Percentiles rank a stretch among this genome's conserved stretches.
These are phyloP conservation scores for Vaccinium vitisidaea DNA, from an alignment of 148 eudicot species.

Conservation along the genomic window DNA sequence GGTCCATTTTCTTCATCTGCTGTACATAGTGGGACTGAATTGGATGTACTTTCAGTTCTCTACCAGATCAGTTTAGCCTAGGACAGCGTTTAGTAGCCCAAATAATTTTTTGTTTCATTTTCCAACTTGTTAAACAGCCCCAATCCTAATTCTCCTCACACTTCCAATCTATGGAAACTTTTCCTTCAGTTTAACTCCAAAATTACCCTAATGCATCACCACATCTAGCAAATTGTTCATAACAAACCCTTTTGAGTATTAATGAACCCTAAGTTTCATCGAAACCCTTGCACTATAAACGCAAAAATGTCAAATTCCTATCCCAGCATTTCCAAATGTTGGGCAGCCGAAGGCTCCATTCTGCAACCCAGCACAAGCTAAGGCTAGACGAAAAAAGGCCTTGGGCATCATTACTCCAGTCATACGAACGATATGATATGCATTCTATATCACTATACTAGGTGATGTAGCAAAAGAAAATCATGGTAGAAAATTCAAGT, in stretches of 20 bases:
- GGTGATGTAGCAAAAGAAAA: neutral
- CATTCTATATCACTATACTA: no score
- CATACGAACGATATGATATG: neutral
- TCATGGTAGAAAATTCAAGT: neutral
- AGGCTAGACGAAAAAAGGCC: neutral
- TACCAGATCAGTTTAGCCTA: no score
- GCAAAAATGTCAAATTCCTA: neutral
- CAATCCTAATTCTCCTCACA: neutral
- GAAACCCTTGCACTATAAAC: neutral
- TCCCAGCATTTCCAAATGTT: neutral
- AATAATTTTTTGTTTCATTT: neutral
- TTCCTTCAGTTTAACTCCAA: neutral
- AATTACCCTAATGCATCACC: neutral
- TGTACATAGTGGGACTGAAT: neutral
- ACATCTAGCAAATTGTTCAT: neutral
- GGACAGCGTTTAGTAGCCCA: neutral
- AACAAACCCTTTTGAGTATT: neutral
- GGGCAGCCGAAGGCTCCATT: conserved; percentile 4
- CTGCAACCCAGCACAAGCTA: neutral
- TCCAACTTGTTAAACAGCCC: neutral
- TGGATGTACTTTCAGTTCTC: no score
- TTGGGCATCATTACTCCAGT: neutral
- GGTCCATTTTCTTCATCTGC: neutral
- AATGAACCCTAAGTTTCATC: neutral
- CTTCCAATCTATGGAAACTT: neutral